Base-by-base conservation (phyloP, 768 basidiomycete genomes). In the Leccinellum luteum region DNA sequence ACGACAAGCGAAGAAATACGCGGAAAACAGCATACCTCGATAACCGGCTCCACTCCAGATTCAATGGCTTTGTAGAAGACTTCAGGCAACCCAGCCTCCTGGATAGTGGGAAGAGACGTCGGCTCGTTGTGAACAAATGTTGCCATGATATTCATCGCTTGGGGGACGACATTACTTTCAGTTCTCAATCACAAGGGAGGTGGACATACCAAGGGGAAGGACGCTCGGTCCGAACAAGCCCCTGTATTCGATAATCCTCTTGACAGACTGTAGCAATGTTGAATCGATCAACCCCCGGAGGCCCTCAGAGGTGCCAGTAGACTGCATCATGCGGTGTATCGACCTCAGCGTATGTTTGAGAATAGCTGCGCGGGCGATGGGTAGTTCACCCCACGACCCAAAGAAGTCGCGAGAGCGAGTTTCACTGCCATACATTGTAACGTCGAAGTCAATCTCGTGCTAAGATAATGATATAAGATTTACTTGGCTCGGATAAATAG, bases 101-200 rank as follows among this genome's bases (percentile, higher is more conserved):
- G 97, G 21, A 99, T 89, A 54, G 96, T 87, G 2, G 85, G 78
- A 56, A 99, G 76, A 15, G 93, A 97, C 0, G 95, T 98, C 7
- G 97, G 97, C 71, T 99, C 97, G 62, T 98, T 99, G 78, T 99
- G 96, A 9, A 98, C 87, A 73, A 98, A 98, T 0, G 94, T 94
- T 14, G 94, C 86, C 87, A 97, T 92, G 67, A 94, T 89, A 70
- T 95, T 94, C 77, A 95, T 92, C 5, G 92, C 94, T 64, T 54
- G 31, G 9, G 54, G 4, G 54, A 21, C 6, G 34, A 32, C 17
- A 62, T 68, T 52, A 67, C 31, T 57, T 38, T 34, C 30, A 48
- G n/a, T 17, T 50, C 4, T 51, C 13, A 2, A 49, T 19, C 4
- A 28, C 19, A 41, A 59, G 48, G 15, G 28, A 27, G 47, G 31